Percentiles rank a stretch among this genome's conserved stretches.
These are phyloP conservation scores for Leccinum subrobustum DNA, from an alignment of 1,284 basidiomycete genomes.

Conservation along the genomic window DNA sequence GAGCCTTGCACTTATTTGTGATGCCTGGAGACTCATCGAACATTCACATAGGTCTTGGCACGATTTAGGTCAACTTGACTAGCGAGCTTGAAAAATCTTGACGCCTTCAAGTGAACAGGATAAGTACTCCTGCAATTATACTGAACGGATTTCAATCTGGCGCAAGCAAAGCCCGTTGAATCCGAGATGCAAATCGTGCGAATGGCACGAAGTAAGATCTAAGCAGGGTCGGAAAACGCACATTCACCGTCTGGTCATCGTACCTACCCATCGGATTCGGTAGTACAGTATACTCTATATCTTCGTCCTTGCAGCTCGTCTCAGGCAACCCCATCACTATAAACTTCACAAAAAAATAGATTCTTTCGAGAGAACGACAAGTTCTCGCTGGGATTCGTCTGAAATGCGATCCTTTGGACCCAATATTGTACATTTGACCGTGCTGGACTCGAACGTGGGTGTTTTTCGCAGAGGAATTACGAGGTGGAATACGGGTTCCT, in stretches of 20 bases:
- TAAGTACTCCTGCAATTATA: not conserved
- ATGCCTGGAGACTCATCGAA: slow-evolving; percentile 1
- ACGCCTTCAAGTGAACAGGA: not conserved
- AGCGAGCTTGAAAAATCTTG: slow-evolving; percentile 7
- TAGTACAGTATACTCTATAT: too few species aligned
- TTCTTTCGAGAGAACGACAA: too few species aligned
- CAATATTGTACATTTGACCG: slow-evolving; percentile 54
- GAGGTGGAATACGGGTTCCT: slow-evolving; percentile 56
- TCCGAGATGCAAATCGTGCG: not conserved
- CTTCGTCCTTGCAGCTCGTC: too few species aligned
- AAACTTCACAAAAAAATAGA: too few species aligned
- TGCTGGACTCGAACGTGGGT: slow-evolving; percentile 56
- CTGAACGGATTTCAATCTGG: not conserved
- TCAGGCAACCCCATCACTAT: too few species aligned
- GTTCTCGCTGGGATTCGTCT: slow-evolving; percentile 4
- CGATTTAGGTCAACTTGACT: slow-evolving; percentile 21
- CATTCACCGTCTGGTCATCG: too few species aligned
- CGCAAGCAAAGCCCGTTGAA: not conserved
- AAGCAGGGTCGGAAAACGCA: not conserved
- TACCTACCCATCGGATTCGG: too few species aligned
- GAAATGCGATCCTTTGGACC: slow-evolving; percentile 6
- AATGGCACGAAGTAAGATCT: not conserved
- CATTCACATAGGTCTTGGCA: slow-evolving; percentile 23
- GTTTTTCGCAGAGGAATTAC: slow-evolving; percentile 72
- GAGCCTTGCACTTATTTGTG: not conserved